phyloP scores from a whole-genome alignment of 2,329 filamentous ascomycete species.

The Aureobasidium subglaciale region DNA sequence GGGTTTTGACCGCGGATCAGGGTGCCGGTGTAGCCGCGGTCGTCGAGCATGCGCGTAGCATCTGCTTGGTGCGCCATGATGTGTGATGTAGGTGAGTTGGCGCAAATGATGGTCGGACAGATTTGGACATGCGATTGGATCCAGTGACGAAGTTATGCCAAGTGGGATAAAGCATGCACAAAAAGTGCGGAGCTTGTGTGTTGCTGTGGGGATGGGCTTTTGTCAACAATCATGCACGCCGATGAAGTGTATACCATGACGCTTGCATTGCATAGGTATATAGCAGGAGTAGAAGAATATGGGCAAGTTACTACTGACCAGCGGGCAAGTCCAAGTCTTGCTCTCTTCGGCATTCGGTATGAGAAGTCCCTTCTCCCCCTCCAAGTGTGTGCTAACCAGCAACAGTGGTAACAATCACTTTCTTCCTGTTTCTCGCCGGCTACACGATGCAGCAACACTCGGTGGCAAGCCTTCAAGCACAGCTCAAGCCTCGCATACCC shows the following conservation, averaged over 20 bases:
- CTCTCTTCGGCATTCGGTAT: conserved; percentile 58
- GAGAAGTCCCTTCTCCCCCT: conserved; percentile 17
- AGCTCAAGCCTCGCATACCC: conserved; percentile 53
- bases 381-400: not conserved
- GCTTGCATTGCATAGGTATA: conserved; percentile 7
- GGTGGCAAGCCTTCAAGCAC: conserved; percentile 54
- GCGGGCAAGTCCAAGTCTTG: conserved; percentile 62
- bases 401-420: conserved; percentile 65
- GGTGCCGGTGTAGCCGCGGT: conserved; percentile 70
- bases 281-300: conserved; percentile 1
- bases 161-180: not conserved
- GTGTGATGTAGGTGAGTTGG: not conserved
- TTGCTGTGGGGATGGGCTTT: conserved; percentile 14
- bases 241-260: not conserved
- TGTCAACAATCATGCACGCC: conserved; percentile 16
- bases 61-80: conserved; percentile 64
- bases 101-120: not conserved
- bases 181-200: not conserved
- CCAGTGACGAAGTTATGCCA: conserved; percentile 2
- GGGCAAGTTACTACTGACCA: conserved; percentile 53
- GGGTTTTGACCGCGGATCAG: conserved; percentile 88
- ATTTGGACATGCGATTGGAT: not conserved
- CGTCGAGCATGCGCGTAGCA: conserved; percentile 71
- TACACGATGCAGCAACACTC: conserved; percentile 85
- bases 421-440: conserved; percentile 78